Evolutionary conservation across 805 yeast species (phyloP).

Genomic region (Starmerella floris): DNA sequence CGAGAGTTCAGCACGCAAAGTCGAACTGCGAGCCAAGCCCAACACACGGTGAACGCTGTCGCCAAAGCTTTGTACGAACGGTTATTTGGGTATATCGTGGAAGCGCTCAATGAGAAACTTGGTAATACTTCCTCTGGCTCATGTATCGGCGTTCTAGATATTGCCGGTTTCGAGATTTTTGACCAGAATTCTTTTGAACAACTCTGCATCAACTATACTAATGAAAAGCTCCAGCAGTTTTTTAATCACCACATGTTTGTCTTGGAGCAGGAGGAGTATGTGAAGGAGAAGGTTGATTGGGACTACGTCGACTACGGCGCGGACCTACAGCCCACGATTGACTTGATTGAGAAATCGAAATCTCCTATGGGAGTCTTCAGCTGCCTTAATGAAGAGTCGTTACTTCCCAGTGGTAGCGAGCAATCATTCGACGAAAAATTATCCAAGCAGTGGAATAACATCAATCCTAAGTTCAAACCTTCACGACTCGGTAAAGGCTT

Average conservation of each 20-base stretch:
- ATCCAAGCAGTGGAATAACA: slow-evolving; percentile 46
- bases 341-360: slow-evolving; percentile 61
- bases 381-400: slow-evolving; percentile 84
- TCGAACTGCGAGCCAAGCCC: slow-evolving; percentile 66
- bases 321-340: slow-evolving; percentile 88
- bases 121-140: slow-evolving; percentile 28
- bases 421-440: slow-evolving; percentile 69
- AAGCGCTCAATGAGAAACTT: slow-evolving; percentile 57
- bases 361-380: slow-evolving; percentile 60
- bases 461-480: slow-evolving; percentile 48
- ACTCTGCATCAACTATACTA: slow-evolving; percentile 89
- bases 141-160: slow-evolving; percentile 81
- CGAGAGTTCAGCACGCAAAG: slow-evolving; percentile 71
- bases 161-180: slow-evolving; percentile 94
- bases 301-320: slow-evolving; percentile 85
- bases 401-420: slow-evolving; percentile 83
- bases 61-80: slow-evolving; percentile 79
- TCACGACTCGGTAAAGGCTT: slow-evolving; percentile 68
- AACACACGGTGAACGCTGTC: slow-evolving; percentile 69
- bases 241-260: slow-evolving; percentile 92
- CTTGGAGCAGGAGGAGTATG: slow-evolving; percentile 94
- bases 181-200: slow-evolving; percentile 94
- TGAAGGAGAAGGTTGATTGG: slow-evolving; percentile 90
- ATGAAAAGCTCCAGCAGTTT: slow-evolving; percentile 92
- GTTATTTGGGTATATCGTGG: slow-evolving; percentile 63